Conservation (phyloP, 805 yeast species). For the Kazachstania martiniae region DNA sequence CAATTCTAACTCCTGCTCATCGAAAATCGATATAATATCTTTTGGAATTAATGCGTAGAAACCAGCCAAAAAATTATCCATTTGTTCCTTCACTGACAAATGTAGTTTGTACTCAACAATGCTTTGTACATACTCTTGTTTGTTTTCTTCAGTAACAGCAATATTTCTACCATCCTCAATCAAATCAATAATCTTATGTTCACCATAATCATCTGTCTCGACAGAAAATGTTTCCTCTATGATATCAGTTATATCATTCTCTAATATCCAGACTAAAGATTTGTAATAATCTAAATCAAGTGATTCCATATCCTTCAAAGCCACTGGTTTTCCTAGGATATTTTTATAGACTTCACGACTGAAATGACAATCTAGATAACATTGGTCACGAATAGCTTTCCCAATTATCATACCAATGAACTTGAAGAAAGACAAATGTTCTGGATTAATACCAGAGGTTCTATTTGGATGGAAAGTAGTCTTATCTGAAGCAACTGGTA, state of each 20-base stretch:
- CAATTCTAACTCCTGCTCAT: constrained; percentile 90
- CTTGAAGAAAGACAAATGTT: constrained; percentile 83
- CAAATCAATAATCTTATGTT: constrained; percentile 71
- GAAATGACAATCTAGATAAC: constrained; percentile 86
- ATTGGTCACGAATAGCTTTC: constrained; percentile 81
- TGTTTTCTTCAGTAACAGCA: constrained; percentile 82
- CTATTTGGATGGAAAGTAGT: constrained; percentile 94
- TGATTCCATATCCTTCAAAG: constrained; percentile 88
- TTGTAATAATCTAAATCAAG: constrained; percentile 87
- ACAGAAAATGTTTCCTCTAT: constrained; percentile 91
- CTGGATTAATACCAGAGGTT: constrained; percentile 86
- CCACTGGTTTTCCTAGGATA: constrained; percentile 66
- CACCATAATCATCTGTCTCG: constrained; percentile 90
- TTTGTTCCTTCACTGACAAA: constrained; percentile 75
- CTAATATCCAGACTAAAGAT: constrained; percentile 90
- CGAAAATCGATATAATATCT: constrained; percentile 75
- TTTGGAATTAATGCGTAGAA: constrained; percentile 84
- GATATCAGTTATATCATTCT: constrained; percentile 91
- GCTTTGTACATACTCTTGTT: constrained; percentile 73
- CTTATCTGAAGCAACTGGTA: constrained; percentile 84
- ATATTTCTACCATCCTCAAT: constrained; percentile 73
- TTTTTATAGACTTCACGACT: constrained; percentile 90
- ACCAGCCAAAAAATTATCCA: constrained; percentile 75
- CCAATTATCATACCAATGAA: constrained; percentile 92
- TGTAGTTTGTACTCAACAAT: constrained; percentile 83